Conservation (phyloP, 2,329 filamentous ascomycete genomes). For the Aureobasidium leucospermi region DNA sequence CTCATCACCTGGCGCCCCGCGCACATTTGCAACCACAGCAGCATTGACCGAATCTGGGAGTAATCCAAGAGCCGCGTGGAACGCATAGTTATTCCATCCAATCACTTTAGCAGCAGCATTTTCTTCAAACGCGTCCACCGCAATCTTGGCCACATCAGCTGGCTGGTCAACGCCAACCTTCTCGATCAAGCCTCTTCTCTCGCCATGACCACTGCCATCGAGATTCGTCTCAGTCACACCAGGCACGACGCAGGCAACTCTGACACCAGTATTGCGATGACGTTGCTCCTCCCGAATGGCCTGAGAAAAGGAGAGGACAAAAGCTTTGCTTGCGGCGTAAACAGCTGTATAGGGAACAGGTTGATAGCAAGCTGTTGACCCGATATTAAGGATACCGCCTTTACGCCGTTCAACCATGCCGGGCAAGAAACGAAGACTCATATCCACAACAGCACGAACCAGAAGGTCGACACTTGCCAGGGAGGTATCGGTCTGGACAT, state of each 20-base stretch:
- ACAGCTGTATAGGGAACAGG: neutral
- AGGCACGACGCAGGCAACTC: neutral
- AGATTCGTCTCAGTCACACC: neutral
- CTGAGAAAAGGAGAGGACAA: neutral
- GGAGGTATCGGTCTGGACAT: neutral
- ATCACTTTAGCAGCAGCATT: neutral
- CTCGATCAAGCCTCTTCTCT: neutral
- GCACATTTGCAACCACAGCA: neutral
- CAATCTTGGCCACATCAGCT: neutral
- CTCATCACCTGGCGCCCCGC: neutral
- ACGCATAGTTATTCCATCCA: neutral
- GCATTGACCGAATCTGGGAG: neutral
- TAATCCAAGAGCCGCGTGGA: neutral
- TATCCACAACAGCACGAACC: neutral
- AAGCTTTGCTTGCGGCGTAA: neutral
- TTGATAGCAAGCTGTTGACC: neutral
- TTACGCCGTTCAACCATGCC: neutral
- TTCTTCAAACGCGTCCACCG: neutral
- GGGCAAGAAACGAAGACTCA: neutral
- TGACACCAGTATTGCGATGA: neutral
- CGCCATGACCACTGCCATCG: neutral
- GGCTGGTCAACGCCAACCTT: neutral
- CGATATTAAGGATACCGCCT: neutral
- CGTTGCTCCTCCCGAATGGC: neutral
- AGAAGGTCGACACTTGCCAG: neutral